These are phyloP conservation scores for Aegilops longissima DNA, from an alignment of 176 grass and related monocot genomes.

Conservation along the genomic window DNA sequence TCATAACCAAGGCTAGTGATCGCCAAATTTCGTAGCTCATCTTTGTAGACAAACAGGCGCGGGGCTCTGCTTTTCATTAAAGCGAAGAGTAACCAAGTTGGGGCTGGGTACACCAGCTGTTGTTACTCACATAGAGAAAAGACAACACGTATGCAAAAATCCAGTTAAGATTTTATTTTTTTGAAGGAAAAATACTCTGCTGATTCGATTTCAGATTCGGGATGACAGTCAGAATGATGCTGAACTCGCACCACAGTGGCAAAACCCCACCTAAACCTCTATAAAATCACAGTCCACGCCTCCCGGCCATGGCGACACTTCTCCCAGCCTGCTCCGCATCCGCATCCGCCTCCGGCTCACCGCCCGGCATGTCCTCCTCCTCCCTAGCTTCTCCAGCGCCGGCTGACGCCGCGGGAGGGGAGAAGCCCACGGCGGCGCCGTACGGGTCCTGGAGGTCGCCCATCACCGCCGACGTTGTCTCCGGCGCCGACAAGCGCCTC, in stretches of 20 bases:
- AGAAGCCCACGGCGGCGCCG: slow-evolving; percentile 38
- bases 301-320: neutral
- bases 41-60: too few species aligned
- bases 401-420: neutral
- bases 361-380: slow-evolving; percentile 21
- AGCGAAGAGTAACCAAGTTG: too few species aligned
- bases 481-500: slow-evolving; percentile 7
- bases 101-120: too few species aligned
- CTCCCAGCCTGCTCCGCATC: neutral
- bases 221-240: neutral
- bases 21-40: too few species aligned
- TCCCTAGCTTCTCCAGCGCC: neutral
- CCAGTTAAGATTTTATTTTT: too few species aligned
- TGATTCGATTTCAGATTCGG: neutral
- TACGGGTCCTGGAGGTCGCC: slow-evolving; percentile 55
- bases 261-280: slow-evolving; percentile 1
- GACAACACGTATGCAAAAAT: too few species aligned
- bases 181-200: too few species aligned
- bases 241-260: neutral
- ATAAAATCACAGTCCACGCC: neutral
- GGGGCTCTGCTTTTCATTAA: too few species aligned
- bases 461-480: slow-evolving; percentile 46
- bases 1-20: too few species aligned
- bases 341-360: neutral
- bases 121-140: too few species aligned